A percentile compares a stretch with the other conserved stretches of the same genome.
Conservation (phyloP, 2,329 filamentous ascomycete species). For the Hypoxylon sp. region DNA sequence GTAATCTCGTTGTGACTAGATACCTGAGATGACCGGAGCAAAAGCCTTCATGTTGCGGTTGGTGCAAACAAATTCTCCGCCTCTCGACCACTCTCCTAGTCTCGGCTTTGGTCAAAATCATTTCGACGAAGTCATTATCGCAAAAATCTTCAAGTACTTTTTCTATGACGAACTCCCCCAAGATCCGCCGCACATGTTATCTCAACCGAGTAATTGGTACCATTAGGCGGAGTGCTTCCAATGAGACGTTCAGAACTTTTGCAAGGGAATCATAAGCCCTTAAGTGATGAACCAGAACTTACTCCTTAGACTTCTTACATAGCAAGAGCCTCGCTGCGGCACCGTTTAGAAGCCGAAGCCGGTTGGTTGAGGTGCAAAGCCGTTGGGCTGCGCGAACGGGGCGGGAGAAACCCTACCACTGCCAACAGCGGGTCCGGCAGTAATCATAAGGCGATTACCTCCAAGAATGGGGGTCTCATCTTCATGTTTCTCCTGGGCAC, state of each 20-base stretch:
- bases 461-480: constrained; percentile 95
- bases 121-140: constrained; percentile 46
- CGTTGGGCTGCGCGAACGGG: constrained; percentile 85
- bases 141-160: constrained; percentile 43
- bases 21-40: constrained; percentile 34
- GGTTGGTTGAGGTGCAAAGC: constrained; percentile 90
- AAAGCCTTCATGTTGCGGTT: constrained; percentile 20
- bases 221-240: constrained; percentile 17
- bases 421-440: constrained; percentile 80
- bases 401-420: constrained; percentile 71
- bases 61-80: constrained; percentile 29
- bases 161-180: constrained; percentile 46
- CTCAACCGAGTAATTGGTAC: constrained; percentile 18
- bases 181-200: constrained; percentile 35
- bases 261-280: constrained; percentile 19
- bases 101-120: constrained; percentile 38
- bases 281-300: constrained; percentile 1
- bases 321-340: constrained; percentile 19
- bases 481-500: constrained; percentile 83
- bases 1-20: constrained; percentile 36
- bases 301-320: constrained; percentile 3
- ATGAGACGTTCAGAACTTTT: constrained; percentile 16
- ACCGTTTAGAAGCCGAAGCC: constrained; percentile 74
- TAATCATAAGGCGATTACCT: constrained; percentile 92
- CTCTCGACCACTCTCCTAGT: constrained; percentile 12